Base-by-base conservation (phyloP, 1,284 basidiomycete genomes). In the Rhodotorula glutinis region DNA sequence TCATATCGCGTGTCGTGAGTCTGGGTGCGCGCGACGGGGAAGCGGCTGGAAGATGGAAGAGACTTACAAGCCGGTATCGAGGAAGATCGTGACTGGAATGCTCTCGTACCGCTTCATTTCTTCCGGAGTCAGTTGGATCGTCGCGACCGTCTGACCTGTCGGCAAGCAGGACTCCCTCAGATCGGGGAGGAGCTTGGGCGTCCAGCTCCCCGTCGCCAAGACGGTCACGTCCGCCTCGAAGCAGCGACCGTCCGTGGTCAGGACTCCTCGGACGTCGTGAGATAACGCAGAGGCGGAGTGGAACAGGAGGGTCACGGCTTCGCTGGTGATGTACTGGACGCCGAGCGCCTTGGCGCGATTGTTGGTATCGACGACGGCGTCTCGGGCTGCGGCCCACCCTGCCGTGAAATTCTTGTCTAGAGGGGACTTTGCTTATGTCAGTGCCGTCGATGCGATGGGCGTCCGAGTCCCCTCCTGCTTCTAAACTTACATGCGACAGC, bases 381-480 rank as follows among this genome's bases (percentile, higher is more conserved):
- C 65, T 17, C 71, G 60, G 10, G 68, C 60, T 3, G 69, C 69
- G 2, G 71, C 71, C 71, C 69, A 73, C 17, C 71, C 71, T n/a
- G 65, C 71, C 5, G 57, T 43, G 19, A 44, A 16, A 43, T 70
- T 70, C 49, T 56, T 52, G 58, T 72, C 70, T 71, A 43, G 27
- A 25, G n/a, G n/a, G n/a, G n/a, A n/a, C n/a, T n/a, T n/a, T n/a
- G n/a, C n/a, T n/a, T n/a, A n/a, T n/a, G n/a, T n/a, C n/a, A n/a
- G n/a, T n/a, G n/a, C n/a, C n/a, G n/a, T n/a, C n/a, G n/a, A n/a
- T n/a, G n/a, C n/a, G n/a, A n/a, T n/a, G n/a, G n/a, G n/a, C n/a
- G n/a, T n/a, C n/a, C n/a, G n/a, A n/a, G n/a, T n/a, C n/a, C n/a
- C n/a, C n/a, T n/a, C n/a, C n/a, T n/a, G n/a, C n/a, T n/a, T n/a